Base-by-base conservation (phyloP, 140 eudicot genomes). In the Cichorium intybus region DNA sequence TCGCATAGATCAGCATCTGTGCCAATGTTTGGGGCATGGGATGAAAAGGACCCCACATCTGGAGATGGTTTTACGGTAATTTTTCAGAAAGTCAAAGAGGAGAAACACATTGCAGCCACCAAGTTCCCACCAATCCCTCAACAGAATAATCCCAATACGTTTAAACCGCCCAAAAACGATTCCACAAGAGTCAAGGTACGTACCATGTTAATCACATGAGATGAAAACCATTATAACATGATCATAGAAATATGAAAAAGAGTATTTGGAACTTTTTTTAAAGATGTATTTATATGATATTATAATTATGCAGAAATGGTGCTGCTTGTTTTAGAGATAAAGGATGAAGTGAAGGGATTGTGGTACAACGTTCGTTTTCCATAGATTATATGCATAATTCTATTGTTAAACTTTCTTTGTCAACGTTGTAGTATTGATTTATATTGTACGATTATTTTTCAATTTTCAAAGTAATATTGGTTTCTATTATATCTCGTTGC, bases 11-110 rank as follows among this genome's bases (percentile, higher is more conserved):
- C 96, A 68, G 82, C 86, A 75, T 88, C 93, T 7, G 89, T 88
- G 16, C 96, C 96, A n/a, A 77, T 84, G 84, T 88, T 88, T 72
- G 96, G 96, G 45, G 85, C 82, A 60, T 88, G 96, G 93, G 93
- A 88, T 75, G 93, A 84, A 39, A 81, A 58, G 47, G 87, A 84
- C 69, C 89, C 89, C 0, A 72, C 54, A 77, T 84, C 96, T 45
- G 93, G 78, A 27, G 96, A 88, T 49, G 93, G 93, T 8, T 88
- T 84, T 66, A 88, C 96, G 0, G 87, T 84, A 45, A 88, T 84
- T 55, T 88, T 88, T 55, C 83, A 84, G 46, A 88, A 84, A 63
- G 89, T 84, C 24, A 84, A 87, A 73, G 89, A 84, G 71, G 93
- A 88, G 67, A 88, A 88, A 70, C 89, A 81, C 14, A 82, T 77